Evolutionary conservation across 495 filamentous ascomycete species (phyloP).

Genomic region (Tetracladium setigerum): DNA sequence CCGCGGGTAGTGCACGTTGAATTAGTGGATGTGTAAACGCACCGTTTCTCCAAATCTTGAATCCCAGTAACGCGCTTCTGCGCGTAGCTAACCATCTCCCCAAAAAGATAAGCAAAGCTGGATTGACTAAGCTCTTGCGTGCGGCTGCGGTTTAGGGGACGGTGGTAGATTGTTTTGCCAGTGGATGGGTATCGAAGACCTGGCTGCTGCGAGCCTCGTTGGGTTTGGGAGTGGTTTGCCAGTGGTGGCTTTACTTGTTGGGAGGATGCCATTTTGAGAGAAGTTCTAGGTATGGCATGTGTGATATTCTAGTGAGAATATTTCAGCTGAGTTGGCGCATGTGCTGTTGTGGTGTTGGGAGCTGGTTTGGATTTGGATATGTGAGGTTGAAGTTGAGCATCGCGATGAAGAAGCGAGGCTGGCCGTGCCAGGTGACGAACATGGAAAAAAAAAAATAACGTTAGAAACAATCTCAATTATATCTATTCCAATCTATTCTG

Average conservation of each 20-base stretch:
- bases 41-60: conserved; percentile 74
- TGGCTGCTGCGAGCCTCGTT: conserved; percentile 20
- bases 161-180: conserved; percentile 96
- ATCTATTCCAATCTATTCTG: too few relatives aligned
- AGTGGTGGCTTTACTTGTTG: conserved; percentile 29
- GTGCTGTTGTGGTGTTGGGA: background rate
- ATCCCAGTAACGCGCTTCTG: conserved; percentile 86
- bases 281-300: background rate
- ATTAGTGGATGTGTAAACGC: conserved; percentile 2
- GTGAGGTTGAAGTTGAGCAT: too few relatives aligned
- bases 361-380: too few relatives aligned
- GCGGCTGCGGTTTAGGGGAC: conserved; percentile 81
- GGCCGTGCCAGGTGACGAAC: too few relatives aligned
- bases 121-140: conserved; percentile 83
- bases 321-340: background rate
- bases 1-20: background rate
- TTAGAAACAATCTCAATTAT: too few relatives aligned
- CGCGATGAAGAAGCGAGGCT: too few relatives aligned
- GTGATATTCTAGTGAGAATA: conserved; percentile 1
- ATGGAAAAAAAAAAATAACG: too few relatives aligned
- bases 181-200: conserved; percentile 91
- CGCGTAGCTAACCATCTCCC: conserved; percentile 94
- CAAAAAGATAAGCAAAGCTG: conserved; percentile 92
- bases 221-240: conserved; percentile 24
- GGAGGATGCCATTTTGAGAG: conserved; percentile 28